These are phyloP conservation scores for Microbotryomycetes sp. DNA, from an alignment of 1,284 basidiomycete genomes.

Conservation along the genomic window DNA sequence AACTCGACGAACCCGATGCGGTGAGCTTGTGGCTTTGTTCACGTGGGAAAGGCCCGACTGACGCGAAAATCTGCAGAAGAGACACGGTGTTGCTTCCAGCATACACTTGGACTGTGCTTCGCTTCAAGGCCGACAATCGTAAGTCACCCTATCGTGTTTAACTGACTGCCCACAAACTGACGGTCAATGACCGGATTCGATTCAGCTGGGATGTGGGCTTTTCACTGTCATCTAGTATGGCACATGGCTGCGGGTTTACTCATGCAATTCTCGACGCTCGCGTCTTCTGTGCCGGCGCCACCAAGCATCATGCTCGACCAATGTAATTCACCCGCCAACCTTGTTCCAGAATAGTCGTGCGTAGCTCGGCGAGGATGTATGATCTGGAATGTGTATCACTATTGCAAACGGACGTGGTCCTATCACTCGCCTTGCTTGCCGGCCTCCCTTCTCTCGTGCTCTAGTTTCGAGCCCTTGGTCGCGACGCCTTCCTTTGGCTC, in stretches of 20 bases:
- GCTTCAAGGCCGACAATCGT: constrained; percentile 42
- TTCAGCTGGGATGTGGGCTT: neutral
- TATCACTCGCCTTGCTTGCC: neutral
- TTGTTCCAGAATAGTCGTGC: too few species aligned
- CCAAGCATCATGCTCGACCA: constrained; percentile 41
- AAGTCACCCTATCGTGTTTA: too few species aligned
- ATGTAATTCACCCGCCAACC: constrained; percentile 21
- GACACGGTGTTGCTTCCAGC: constrained; percentile 43
- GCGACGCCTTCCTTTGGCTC: neutral
- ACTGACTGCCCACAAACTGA: neutral
- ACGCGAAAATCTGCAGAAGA: constrained; percentile 12
- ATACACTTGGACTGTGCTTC: constrained; percentile 40
- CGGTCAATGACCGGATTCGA: neutral
- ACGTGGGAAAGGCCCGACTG: neutral
- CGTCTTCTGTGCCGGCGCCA: constrained; percentile 35
- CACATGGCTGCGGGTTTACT: constrained; percentile 44
- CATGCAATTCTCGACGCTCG: constrained; percentile 42
- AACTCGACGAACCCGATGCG: constrained; percentile 39
- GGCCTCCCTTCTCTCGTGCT: neutral
- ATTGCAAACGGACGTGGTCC: too few species aligned
- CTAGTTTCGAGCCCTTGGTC: neutral
- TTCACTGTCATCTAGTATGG: constrained; percentile 35
- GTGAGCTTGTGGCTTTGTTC: too few species aligned
- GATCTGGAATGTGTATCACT: too few species aligned
- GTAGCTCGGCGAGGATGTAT: too few species aligned